Conservation (phyloP, 2,329 filamentous ascomycete species). For the Cercospora beticola region DNA sequence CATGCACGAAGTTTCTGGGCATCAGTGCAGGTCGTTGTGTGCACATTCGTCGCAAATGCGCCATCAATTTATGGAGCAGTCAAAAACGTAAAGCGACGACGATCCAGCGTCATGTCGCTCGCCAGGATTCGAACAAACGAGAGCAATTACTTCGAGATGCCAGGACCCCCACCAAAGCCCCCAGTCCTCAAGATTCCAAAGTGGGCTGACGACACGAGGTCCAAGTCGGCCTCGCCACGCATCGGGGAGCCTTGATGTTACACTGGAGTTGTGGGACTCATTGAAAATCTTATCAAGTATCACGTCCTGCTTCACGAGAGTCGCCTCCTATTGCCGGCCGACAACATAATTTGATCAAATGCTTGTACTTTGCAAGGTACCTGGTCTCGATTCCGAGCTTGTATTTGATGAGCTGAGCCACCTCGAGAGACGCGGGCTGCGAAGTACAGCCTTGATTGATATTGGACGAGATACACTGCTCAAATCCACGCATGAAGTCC, state of each 20-base stretch:
- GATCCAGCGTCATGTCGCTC: constrained; percentile 11
- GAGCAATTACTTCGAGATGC: neutral
- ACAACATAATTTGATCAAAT: neutral
- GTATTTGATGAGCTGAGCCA: neutral
- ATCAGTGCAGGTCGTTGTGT: constrained; percentile 20
- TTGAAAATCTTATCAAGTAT: neutral
- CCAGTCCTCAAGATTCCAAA: neutral
- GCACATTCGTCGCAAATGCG: constrained; percentile 23
- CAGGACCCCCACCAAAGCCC: neutral
- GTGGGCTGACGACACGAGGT: neutral
- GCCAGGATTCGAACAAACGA: neutral
- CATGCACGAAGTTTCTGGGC: constrained; percentile 25
- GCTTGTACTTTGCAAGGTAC: neutral
- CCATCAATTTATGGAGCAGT: constrained; percentile 21
- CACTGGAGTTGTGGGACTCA: neutral
- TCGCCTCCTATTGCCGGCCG: neutral
- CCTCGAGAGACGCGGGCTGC: neutral
- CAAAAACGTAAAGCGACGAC: constrained; percentile 17
- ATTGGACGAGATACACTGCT: neutral
- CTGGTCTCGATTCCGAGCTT: neutral
- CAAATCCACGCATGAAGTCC: neutral
- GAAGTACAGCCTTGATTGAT: neutral
- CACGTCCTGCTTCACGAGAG: neutral
- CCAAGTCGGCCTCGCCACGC: neutral
- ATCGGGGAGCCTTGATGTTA: neutral